Evolutionary conservation across 495 filamentous ascomycete genomes (phyloP).

Genomic region (Stereocaulon alpinum): DNA sequence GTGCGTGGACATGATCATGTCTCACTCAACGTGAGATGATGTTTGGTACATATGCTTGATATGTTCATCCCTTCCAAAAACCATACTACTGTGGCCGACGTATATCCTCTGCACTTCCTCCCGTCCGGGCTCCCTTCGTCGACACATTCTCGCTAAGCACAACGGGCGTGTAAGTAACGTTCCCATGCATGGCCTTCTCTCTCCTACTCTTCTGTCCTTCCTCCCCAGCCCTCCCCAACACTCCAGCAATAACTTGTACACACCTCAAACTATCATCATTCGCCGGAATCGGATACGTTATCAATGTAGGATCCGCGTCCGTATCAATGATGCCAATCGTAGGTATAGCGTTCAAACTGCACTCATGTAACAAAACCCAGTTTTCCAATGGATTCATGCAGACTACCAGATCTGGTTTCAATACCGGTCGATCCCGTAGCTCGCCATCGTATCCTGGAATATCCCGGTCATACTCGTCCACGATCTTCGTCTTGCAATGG

Average conservation of each 20-base stretch:
- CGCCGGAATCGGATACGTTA: conserved; percentile 92
- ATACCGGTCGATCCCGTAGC: conserved; percentile 46
- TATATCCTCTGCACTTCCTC: conserved; percentile 4
- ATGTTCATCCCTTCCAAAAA: background rate
- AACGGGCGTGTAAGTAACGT: conserved; percentile 43
- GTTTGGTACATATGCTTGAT: conserved; percentile 4
- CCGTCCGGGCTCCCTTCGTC: background rate
- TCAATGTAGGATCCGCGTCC: conserved; percentile 81
- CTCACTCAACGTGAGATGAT: conserved; percentile 2
- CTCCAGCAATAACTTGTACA: conserved; percentile 69
- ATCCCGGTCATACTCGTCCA: conserved; percentile 59
- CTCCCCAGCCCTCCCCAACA: conserved; percentile 76
- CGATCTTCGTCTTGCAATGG: conserved; percentile 51
- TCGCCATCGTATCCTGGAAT: conserved; percentile 54
- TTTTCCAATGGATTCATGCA: conserved; percentile 91
- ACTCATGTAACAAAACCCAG: conserved; percentile 80
- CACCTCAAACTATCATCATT: conserved; percentile 92
- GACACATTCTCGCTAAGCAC: background rate
- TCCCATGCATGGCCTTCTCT: conserved; percentile 48
- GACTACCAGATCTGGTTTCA: conserved; percentile 86
- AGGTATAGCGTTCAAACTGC: conserved; percentile 74
- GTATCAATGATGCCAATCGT: conserved; percentile 95
- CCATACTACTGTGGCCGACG: background rate
- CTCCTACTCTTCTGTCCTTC: conserved; percentile 58
- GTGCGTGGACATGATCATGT: background rate